These are phyloP conservation scores for Colletotrichum godetiae DNA, from an alignment of 2,329 filamentous ascomycete genomes.

Conservation along the genomic window DNA sequence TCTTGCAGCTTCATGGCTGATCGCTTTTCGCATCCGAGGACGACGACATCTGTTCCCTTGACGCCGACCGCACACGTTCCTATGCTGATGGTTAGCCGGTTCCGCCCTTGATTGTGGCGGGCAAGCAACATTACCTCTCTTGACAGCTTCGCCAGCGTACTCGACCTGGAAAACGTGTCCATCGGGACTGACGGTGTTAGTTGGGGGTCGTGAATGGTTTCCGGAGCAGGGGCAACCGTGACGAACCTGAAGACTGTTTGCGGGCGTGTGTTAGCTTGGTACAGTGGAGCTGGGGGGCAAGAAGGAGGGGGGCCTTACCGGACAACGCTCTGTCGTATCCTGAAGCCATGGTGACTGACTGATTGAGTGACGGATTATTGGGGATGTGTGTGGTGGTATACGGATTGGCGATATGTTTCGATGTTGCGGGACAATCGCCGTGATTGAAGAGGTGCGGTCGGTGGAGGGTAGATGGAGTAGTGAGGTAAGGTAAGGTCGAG, in stretches of 20 bases:
- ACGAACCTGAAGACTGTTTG: constrained; percentile 83
- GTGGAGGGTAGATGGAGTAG: constrained; percentile 33
- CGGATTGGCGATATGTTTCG: constrained; percentile 2
- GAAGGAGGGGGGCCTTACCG: constrained; percentile 70
- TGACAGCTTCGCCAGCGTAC: constrained; percentile 98
- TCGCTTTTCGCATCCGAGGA: constrained; percentile 97
- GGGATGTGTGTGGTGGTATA: constrained; percentile 5
- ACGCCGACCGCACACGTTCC: constrained; percentile 98
- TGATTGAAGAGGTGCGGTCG: constrained; percentile 30
- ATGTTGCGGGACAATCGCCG: constrained; percentile 29
- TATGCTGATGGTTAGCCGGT: constrained; percentile 51
- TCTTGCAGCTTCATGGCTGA: constrained; percentile 99
- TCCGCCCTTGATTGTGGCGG: constrained; percentile 30
- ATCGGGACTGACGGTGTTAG: constrained; percentile 83
- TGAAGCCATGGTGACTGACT: constrained; percentile 74
- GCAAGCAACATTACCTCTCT: constrained; percentile 76
- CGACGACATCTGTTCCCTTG: constrained; percentile 93
- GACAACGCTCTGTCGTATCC: constrained; percentile 99
- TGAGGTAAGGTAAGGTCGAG: constrained; percentile 9
- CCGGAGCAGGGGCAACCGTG: constrained; percentile 29
- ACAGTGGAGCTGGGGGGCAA: constrained; percentile 43
- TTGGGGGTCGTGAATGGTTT: constrained; percentile 32
- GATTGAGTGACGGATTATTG: constrained; percentile 29
- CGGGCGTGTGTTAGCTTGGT: constrained; percentile 52
- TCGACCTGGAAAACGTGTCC: constrained; percentile 99